A percentile compares a stretch with the other conserved stretches of the same genome.
Evolutionary conservation across 179 eudicot species (phyloP).

Genomic region (Vitellaria paradoxa): DNA sequence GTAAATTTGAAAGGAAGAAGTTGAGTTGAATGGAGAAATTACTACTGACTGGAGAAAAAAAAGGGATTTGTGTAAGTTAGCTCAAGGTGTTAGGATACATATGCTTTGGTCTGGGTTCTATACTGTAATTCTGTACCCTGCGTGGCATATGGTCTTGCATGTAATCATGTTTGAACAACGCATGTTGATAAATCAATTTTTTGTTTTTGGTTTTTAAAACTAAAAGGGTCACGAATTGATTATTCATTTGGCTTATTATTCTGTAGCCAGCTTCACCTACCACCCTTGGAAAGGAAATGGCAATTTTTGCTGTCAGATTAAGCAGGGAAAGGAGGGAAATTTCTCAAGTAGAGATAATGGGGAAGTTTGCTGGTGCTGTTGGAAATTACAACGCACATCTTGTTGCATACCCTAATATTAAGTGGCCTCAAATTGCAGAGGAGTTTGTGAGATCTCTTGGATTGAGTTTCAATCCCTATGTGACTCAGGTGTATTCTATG

Average conservation of each 20-base stretch:
- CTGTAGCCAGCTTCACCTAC: conserved; percentile 97
- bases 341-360: conserved; percentile 63
- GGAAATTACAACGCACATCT: conserved; percentile 96
- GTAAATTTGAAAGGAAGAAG: background rate
- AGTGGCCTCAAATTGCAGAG: conserved; percentile 82
- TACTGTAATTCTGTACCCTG: background rate
- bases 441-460: conserved; percentile 88
- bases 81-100: background rate
- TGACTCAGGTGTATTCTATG: conserved; percentile 62
- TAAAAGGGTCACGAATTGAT: background rate
- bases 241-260: conserved; percentile 17
- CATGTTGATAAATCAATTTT: background rate
- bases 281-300: conserved; percentile 90
- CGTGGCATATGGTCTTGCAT: background rate
- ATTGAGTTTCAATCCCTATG: conserved; percentile 88
- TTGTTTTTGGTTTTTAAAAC: background rate
- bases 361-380: conserved; percentile 96
- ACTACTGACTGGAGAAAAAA: background rate
- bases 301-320: conserved; percentile 71
- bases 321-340: conserved; percentile 58
- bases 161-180: background rate
- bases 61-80: too few relatives aligned
- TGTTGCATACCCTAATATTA: conserved; percentile 77
- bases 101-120: background rate
- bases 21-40: background rate